Base-by-base conservation (phyloP, 768 basidiomycete species). In the Gloeophyllum trabeum region DNA sequence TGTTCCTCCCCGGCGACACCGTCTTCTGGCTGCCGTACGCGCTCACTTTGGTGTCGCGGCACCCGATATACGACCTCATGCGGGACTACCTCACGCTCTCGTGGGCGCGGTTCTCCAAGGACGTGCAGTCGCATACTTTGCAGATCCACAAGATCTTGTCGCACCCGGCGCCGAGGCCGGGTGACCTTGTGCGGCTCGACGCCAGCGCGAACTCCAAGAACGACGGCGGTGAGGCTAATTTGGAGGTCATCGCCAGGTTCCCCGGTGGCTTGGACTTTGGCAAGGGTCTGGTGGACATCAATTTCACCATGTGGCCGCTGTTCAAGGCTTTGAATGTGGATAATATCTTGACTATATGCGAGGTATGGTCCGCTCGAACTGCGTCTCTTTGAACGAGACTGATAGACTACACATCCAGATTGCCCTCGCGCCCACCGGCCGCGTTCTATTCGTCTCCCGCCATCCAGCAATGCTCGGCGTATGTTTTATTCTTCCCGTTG, bases 21-120 rank as follows among this genome's bases (percentile, higher is more conserved):
- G 88, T 90, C 23, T 92, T 93, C 54, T 96, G 92, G 93, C 71
- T 96, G 28, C 93, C 93, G 3, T 94, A 93, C 54, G 84, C 87
- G 1, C 65, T 96, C 30, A 90, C 83, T 13, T 71, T 89, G 53
- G 90, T 92, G 22, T 94, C 92, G 38, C 80, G 88, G 19, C 86
- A 88, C 58, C 92, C 92, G 0, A 87, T 96, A 49, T 96, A 93
- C 62, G 90, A 93, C 55, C 70, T 94, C 43, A 89, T 97, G 85
- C 75, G 86, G 41, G 93, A 98, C 62, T 93, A 88, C 54, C 75
- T 98, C 35, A 91, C 91, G n/a, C 78, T 96, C 35, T 88, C 84
- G 3, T 93, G 90, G 89, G 90, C 90, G 14, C 81, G 87, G 39
- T 91, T 90, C 64, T 86, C 86, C 42, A 93, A 93, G 62, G 89